These are phyloP conservation scores for Trichosanthes truncata DNA, from an alignment of 306 rosid species.

Conservation along the genomic window DNA sequence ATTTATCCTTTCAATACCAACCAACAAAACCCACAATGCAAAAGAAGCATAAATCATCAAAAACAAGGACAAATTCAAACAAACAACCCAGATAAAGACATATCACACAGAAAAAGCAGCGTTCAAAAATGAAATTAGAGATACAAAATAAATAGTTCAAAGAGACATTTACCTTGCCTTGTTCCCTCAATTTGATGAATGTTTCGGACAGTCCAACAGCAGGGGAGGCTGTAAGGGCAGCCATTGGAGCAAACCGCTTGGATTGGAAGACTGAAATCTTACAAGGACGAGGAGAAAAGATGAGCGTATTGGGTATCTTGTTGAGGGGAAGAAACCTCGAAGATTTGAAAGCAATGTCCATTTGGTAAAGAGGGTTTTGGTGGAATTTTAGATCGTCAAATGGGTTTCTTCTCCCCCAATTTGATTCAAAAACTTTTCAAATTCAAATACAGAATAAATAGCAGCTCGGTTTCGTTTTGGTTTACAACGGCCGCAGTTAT, in stretches of 20 bases:
- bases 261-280: slow-evolving; percentile 8
- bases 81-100: slow-evolving; percentile 1
- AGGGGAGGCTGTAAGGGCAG: slow-evolving; percentile 37
- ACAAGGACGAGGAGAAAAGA: neutral
- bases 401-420: neutral
- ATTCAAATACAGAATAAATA: neutral
- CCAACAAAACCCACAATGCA: neutral
- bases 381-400: neutral
- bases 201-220: slow-evolving; percentile 64
- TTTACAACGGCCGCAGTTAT: neutral
- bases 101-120: slow-evolving; percentile 9
- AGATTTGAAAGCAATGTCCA: slow-evolving; percentile 6
- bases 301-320: neutral
- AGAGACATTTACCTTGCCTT: slow-evolving; percentile 47
- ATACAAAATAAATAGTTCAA: neutral
- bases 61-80: neutral
- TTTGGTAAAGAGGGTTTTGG: neutral
- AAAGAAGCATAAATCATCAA: neutral
- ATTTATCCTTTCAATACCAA: neutral
- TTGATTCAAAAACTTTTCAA: neutral
- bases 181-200: slow-evolving; percentile 43
- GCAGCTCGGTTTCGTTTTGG: neutral
- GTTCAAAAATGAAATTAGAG: neutral
- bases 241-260: slow-evolving; percentile 41
- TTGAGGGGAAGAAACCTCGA: neutral